Evolutionary conservation across 768 basidiomycete species (phyloP), one percentile per base, ranked within the genome.

Genomic region (Lentinus tigrinus): DNA sequence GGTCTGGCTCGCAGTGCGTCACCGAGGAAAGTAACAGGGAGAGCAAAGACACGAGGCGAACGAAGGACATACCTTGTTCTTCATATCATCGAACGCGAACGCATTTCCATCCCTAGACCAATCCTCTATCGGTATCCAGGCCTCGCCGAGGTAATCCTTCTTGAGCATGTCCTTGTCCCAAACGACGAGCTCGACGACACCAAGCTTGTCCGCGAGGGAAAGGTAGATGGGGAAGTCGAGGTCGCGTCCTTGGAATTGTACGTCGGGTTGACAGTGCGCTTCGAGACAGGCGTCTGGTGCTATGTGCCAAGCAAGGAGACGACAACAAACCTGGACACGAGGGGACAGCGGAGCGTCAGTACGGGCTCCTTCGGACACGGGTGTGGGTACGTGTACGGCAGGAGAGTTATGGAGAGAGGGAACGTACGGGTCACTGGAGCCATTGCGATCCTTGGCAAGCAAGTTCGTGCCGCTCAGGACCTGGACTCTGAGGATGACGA

Each of bases 81-180:
- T 76, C 10, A 77, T 72, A 42, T 89, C 84, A 46, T 83, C 79
- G 73, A 82, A 94, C 11, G 67, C 80, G 58, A 78, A 81, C 0
- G 75, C 73, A 17, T 72, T 72, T 24, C 70, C 74, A 56, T 67
- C 76, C 39, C 60, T 77, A 65, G 95, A 97, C 93, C 93, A 96
- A 34, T 91, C 85, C 19, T 87, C 87, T n/a, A 96, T 69, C 0
- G 85, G 82, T 7, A 98, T 63, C 0, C 87, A 82, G 4, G 84
- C 81, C 72, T 99, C 96, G 16, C 97, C 97, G 16, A 99, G 80
- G 70, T 97, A 99, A 44, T 98, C 96, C 75, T 95, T 97, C 66
- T 80, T 83, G 56, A 94, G 70, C 63, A 91, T 77, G 72, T 98
- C 95, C 75, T 89, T 94, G 73, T 95, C 95, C 95, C 96, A 99